A percentile compares a stretch with the other conserved stretches of the same genome.
Conservation (phyloP, 2,329 filamentous ascomycete genomes). For the Aspergillus costaricaensis region DNA sequence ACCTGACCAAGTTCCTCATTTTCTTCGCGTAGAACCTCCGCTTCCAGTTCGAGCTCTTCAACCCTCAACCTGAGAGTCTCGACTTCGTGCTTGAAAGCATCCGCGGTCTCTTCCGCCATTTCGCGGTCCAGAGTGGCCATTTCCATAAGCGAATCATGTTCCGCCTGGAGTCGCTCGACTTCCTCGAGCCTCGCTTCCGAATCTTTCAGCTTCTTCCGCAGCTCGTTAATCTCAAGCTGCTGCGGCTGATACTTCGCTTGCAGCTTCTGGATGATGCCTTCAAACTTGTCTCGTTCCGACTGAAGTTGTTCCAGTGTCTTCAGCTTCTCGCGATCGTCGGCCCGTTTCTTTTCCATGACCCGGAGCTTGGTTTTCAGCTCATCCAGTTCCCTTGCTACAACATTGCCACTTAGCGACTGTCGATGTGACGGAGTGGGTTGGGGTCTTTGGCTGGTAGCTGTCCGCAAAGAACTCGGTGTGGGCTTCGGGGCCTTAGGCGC, state of each 20-base stretch:
- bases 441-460: slow-evolving; percentile 28
- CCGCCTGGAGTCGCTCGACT: slow-evolving; percentile 73
- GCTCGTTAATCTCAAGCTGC: slow-evolving; percentile 73
- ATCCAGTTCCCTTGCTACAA: slow-evolving; percentile 70
- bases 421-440: slow-evolving; percentile 40
- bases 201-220: slow-evolving; percentile 77
- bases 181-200: slow-evolving; percentile 68
- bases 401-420: slow-evolving; percentile 46
- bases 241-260: slow-evolving; percentile 86
- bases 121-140: slow-evolving; percentile 87
- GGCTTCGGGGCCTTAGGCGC: slow-evolving; percentile 26
- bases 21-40: slow-evolving; percentile 84
- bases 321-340: slow-evolving; percentile 82
- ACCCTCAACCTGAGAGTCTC: slow-evolving; percentile 72
- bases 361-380: slow-evolving; percentile 85
- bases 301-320: slow-evolving; percentile 76
- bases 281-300: slow-evolving; percentile 57
- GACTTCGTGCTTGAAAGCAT: slow-evolving; percentile 77
- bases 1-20: slow-evolving; percentile 80
- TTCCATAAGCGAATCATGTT: slow-evolving; percentile 83
- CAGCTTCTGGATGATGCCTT: slow-evolving; percentile 84
- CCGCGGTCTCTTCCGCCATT: slow-evolving; percentile 92
- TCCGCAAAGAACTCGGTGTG: slow-evolving; percentile 27
- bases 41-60: slow-evolving; percentile 84
- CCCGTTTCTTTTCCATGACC: slow-evolving; percentile 81